Evolutionary conservation across 1,139 yeast genomes (phyloP), one percentile per base, ranked within the genome.

Genomic region (Lodderomyces metapsilosis): DNA sequence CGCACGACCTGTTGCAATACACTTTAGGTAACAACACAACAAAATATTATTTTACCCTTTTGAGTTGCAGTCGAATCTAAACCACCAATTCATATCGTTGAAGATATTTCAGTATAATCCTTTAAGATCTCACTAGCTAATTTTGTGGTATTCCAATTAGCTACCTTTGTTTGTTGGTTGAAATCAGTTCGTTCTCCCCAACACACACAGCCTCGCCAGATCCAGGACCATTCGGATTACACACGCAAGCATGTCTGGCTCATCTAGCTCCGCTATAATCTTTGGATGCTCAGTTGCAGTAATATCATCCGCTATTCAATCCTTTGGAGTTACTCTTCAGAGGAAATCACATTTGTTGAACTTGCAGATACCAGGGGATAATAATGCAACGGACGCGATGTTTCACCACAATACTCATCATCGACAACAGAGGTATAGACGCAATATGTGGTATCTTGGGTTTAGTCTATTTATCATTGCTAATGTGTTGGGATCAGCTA

Each of bases 261-360:
- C 52, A 15, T 41, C 53, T 1, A 37, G 50, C 2, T 51, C 55
- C 3, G 43, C 58, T 13, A 72, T 77, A 11, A 49, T 65, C 9
- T 47, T 77, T 23, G 96, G 96, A 11, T 83, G 91, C 53, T 54
- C 75, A 5, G 91, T 84, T 28, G 96, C 94, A 5, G 77, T 88
- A 15, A 54, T 84, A 12, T 85, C 95, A 2, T 82, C 94, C 3
- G 91, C 91, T 2, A 74, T 84, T 27, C 96, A 88, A 62, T 84
- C 95, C 2, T 66, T 88, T 13, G 96, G 96, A 1, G 76, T 88
- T 34, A 86, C 95, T 1, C 69, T 88, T 35, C 96, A 89, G 59
- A 71, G 96, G 44, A 85, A 84, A 55, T 84, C 96, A 2, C 94
- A 87, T 55, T 60, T 81, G 25, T 57, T 76, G 33, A 57, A 44